These are phyloP conservation scores for Heritiera littoralis DNA, from an alignment of 345 rosid genomes.

Conservation along the genomic window DNA sequence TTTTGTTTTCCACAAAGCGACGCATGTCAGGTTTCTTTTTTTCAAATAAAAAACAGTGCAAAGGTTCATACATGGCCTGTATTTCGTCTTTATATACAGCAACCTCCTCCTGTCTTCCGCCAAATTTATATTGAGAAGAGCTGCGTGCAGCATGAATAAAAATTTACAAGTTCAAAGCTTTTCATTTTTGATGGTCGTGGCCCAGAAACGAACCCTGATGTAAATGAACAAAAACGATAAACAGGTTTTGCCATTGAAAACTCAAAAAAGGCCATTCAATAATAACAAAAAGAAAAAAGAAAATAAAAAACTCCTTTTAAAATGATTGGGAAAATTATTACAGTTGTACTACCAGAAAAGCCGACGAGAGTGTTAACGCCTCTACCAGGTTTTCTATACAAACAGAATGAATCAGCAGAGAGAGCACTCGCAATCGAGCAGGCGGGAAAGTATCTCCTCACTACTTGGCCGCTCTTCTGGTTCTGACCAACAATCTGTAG, in stretches of 20 bases:
- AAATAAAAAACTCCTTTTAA: constrained; percentile 9
- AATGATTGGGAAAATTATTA: constrained; percentile 35
- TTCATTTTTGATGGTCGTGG: not conserved
- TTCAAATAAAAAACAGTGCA: no score
- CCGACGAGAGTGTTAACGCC: constrained; percentile 44
- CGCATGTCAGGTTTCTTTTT: no score
- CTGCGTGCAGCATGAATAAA: not conserved
- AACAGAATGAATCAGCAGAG: constrained; percentile 53
- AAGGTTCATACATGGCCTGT: no score
- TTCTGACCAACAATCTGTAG: constrained; percentile 90
- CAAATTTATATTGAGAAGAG: no score
- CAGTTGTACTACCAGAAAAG: constrained; percentile 35
- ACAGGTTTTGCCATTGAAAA: not conserved
- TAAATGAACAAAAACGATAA: not conserved
- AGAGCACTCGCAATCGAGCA: constrained; percentile 78
- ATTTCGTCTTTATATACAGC: no score
- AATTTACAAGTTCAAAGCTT: not conserved
- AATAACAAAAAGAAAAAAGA: not conserved
- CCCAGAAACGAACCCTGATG: not conserved
- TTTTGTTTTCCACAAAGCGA: no score
- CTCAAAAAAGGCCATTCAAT: not conserved
- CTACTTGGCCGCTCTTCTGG: constrained; percentile 82
- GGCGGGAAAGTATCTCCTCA: constrained; percentile 73
- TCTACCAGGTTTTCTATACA: constrained; percentile 60
- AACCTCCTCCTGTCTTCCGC: no score